Evolutionary conservation across 2,329 filamentous ascomycete genomes (phyloP), one percentile per base, ranked within the genome.

Genomic region (Amauroascus niger): DNA sequence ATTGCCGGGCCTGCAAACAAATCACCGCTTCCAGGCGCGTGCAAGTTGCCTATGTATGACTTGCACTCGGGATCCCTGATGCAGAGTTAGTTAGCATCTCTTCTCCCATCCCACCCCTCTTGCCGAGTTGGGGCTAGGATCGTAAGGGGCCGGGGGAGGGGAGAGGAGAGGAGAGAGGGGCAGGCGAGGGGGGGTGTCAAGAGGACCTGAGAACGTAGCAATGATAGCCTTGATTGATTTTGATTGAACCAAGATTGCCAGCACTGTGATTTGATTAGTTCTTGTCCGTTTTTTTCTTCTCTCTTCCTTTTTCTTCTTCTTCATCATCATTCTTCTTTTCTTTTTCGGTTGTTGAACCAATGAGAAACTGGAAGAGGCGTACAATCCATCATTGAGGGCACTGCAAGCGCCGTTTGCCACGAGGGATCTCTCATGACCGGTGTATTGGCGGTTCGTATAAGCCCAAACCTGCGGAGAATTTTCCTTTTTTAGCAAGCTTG

Each of bases 201-300:
- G 20, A 26, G 16, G 35, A 50, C 48, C 48, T 50, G 32, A 50
- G 24, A 32, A 50, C 35, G 39, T 41, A 30, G 16, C 48, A 50
- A 22, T 41, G 48, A 41, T 50, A 41, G 16, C 48, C 48, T 50
- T 40, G 35, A 3, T 50, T 32, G 9, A 50, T 50, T 50, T 18
- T 50, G 35, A 50, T 50, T 33, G 48, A 50, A 13, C 32, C 48
- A 11, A 50, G 48, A 32, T 41, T 20, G 16, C 18, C 22, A 14
- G 26, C n/a, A 28, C 48, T 50, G 24, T 14, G 8, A 22, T 32
- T 3, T 32, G n/a, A n/a, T n/a, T n/a, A n/a, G n/a, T n/a, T n/a
- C n/a, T n/a, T n/a, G n/a, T n/a, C n/a, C n/a, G n/a, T n/a, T n/a
- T n/a, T n/a, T n/a, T n/a, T n/a, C n/a, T n/a, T n/a, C n/a, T n/a